phyloP scores from a whole-genome alignment of 2,329 filamentous ascomycete genomes.

The Dendrostoma leiphaemia region DNA sequence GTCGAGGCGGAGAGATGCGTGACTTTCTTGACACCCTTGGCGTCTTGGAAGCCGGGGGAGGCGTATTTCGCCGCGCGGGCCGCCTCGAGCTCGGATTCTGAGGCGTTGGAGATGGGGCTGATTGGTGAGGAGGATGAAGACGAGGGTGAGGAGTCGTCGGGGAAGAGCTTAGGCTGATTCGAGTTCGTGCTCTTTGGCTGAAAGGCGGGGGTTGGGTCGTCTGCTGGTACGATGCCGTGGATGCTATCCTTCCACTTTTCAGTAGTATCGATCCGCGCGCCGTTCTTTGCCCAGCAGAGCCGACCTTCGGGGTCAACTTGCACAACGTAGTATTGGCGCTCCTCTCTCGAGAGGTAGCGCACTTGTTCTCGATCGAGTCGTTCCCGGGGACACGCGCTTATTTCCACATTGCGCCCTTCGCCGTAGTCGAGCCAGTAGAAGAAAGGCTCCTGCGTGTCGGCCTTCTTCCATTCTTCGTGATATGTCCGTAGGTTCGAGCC shows the following conservation, averaged over 20 bases:
- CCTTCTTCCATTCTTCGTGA: conserved; percentile 79
- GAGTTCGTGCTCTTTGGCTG: conserved; percentile 32
- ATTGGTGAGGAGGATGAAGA: conserved; percentile 19
- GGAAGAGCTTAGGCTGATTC: conserved; percentile 23
- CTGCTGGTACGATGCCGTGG: conserved; percentile 64
- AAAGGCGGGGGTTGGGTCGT: conserved; percentile 59
- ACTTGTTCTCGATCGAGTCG: conserved; percentile 76
- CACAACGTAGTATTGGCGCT: conserved; percentile 78
- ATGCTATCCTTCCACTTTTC: conserved; percentile 76
- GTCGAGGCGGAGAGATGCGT: conserved; percentile 66
- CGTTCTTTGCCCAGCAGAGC: conserved; percentile 86
- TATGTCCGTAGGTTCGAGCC: conserved; percentile 80
- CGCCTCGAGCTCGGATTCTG: conserved; percentile 50
- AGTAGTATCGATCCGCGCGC: conserved; percentile 72
- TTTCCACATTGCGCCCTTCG: conserved; percentile 67
- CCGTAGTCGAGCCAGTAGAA: conserved; percentile 92
- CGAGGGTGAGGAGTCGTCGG: conserved; percentile 25
- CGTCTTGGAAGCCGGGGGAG: conserved; percentile 59
- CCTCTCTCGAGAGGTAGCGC: conserved; percentile 79
- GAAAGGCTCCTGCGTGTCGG: conserved; percentile 79
- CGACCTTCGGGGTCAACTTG: conserved; percentile 70
- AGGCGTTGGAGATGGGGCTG: conserved; percentile 23
- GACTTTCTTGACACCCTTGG: conserved; percentile 59
- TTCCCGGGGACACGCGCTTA: conserved; percentile 70
- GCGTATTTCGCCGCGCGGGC: conserved; percentile 64